These are phyloP conservation scores for Cladophialophora exuberans DNA, from an alignment of 2,329 filamentous ascomycete genomes.

Conservation along the genomic window DNA sequence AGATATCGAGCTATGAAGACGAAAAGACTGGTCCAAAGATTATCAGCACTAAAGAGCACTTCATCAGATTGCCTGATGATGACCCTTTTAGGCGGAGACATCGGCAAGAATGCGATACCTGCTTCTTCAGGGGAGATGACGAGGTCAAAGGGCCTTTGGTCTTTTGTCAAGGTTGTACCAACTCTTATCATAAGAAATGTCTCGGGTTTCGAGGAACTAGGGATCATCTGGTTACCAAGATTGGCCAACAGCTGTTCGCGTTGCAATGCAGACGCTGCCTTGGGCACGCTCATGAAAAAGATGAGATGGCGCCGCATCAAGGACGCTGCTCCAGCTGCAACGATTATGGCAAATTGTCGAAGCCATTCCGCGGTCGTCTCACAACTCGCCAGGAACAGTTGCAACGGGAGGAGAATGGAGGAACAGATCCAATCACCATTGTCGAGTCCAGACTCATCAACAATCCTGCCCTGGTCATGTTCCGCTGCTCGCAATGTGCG, in stretches of 20 bases:
- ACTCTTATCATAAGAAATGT: slow-evolving; percentile 81
- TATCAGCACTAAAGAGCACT: slow-evolving; percentile 71
- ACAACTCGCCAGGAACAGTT: slow-evolving; percentile 82
- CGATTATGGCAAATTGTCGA: slow-evolving; percentile 67
- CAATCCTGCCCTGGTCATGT: slow-evolving; percentile 75
- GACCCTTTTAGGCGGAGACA: slow-evolving; percentile 73
- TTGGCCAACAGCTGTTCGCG: slow-evolving; percentile 75
- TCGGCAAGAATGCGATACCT: slow-evolving; percentile 71
- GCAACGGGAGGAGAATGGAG: slow-evolving; percentile 75
- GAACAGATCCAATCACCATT: slow-evolving; percentile 72
- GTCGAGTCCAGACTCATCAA: slow-evolving; percentile 70
- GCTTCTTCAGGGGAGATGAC: slow-evolving; percentile 58
- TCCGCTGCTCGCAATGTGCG: slow-evolving; percentile 77
- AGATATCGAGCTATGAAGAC: slow-evolving; percentile 44
- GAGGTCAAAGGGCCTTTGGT: slow-evolving; percentile 71
- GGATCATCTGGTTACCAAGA: slow-evolving; percentile 89
- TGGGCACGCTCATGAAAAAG: slow-evolving; percentile 68
- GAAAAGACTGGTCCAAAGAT: slow-evolving; percentile 55
- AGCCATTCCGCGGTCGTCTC: slow-evolving; percentile 72
- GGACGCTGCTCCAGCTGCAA: slow-evolving; percentile 74
- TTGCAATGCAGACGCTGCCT: slow-evolving; percentile 89
- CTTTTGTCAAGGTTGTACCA: slow-evolving; percentile 87
- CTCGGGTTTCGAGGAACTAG: slow-evolving; percentile 72
- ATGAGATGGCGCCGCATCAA: slow-evolving; percentile 69
- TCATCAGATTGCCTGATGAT: slow-evolving; percentile 63